Conservation (phyloP, 441 rosid genomes). For the Bocquillonia castaneifolia region DNA sequence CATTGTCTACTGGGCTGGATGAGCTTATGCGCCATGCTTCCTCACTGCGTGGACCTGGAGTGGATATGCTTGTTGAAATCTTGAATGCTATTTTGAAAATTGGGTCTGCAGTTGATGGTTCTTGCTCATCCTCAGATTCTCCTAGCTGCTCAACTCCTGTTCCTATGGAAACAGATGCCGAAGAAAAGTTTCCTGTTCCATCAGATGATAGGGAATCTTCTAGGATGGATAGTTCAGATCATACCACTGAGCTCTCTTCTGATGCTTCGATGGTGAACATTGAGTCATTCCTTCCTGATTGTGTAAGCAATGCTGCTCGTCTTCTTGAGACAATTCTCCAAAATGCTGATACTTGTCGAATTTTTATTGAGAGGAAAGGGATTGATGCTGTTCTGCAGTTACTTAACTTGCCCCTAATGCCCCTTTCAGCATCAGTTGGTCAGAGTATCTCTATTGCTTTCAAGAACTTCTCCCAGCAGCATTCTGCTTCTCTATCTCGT, state of each 20-base stretch:
- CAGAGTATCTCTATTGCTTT: conserved; percentile 80
- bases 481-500: conserved; percentile 75
- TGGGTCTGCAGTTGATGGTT: conserved; percentile 66
- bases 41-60: conserved; percentile 78
- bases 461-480: conserved; percentile 90
- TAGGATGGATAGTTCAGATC: conserved; percentile 51
- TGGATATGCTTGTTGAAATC: conserved; percentile 89
- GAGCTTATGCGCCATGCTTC: conserved; percentile 95
- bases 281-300: conserved; percentile 83
- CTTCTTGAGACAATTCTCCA: conserved; percentile 96
- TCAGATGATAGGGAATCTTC: conserved; percentile 40
- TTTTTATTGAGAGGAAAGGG: conserved; percentile 93
- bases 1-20: conserved; percentile 88
- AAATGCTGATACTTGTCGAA: conserved; percentile 90
- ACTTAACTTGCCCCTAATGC: conserved; percentile 76
- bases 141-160: conserved; percentile 43
- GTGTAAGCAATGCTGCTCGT: conserved; percentile 73
- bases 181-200: conserved; percentile 41
- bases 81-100: conserved; percentile 51
- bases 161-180: conserved; percentile 93
- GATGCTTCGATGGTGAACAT: conserved; percentile 47
- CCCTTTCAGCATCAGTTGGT: conserved; percentile 71
- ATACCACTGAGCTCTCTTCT: conserved; percentile 45
- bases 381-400: conserved; percentile 77
- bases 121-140: conserved; percentile 42